These are phyloP conservation scores for Psilocybe sp. DNA, from an alignment of 768 basidiomycete genomes.

Conservation along the genomic window DNA sequence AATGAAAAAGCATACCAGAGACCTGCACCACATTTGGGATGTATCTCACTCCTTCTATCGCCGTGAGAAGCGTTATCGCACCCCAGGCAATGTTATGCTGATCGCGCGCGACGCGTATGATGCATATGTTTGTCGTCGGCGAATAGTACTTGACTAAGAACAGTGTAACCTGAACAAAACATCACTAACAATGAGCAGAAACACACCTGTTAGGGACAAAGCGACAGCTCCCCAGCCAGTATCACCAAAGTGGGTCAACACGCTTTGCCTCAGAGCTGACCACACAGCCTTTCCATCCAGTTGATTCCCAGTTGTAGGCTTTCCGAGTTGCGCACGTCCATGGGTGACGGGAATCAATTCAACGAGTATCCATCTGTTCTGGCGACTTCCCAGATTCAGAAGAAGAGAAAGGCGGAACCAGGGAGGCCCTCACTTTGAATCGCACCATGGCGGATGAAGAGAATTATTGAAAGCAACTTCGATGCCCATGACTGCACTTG, in stretches of 20 bases:
- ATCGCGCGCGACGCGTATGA: conserved; percentile 82
- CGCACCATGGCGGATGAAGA: conserved; percentile 49
- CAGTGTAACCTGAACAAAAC: neutral
- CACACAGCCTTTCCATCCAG: conserved; percentile 68
- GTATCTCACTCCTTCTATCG: conserved; percentile 53
- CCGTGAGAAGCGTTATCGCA: conserved; percentile 65
- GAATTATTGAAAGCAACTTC: too few species aligned
- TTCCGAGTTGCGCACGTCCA: conserved; percentile 19
- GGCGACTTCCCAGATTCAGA: conserved; percentile 7
- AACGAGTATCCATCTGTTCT: conserved; percentile 90
- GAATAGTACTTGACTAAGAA: conserved; percentile 84
- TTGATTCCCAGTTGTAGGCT: conserved; percentile 17
- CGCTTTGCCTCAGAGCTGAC: conserved; percentile 64
- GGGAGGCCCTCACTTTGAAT: conserved; percentile 50
- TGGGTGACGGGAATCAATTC: conserved; percentile 63
- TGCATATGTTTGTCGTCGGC: conserved; percentile 77
- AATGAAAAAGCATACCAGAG: conserved; percentile 55
- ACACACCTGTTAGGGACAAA: conserved; percentile 64
- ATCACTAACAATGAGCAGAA: neutral
- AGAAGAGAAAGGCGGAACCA: neutral
- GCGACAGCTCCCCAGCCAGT: conserved; percentile 84
- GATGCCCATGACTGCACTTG: too few species aligned
- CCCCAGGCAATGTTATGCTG: conserved; percentile 81
- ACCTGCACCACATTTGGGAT: conserved; percentile 80
- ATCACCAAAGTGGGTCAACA: conserved; percentile 77